Evolutionary conservation across 495 filamentous ascomycete genomes (phyloP), one percentile per base, ranked within the genome.

Genomic region (Lophiotrema nucula): DNA sequence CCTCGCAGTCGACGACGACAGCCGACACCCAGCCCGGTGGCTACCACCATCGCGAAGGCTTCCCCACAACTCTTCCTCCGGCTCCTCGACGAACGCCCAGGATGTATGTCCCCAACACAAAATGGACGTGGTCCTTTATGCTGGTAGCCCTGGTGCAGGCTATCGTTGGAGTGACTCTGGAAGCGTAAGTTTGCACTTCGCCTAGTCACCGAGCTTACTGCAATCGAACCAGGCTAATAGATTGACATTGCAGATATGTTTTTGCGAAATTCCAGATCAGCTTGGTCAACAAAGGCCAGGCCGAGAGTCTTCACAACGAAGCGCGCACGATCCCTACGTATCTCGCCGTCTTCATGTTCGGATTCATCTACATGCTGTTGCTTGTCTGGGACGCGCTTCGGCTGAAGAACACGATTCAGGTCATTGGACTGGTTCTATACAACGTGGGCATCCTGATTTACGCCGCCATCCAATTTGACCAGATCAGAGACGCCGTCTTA

Each of bases 351-450:
- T 95, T 97, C 74, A 95, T 96, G 69, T 96, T 98, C 72, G 93
- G 89, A 48, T 96, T 95, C 73, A 68, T 98, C 51, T 98, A 97
- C 74, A 84, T 96, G 65, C 70, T 97, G 4, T 70, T 93, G 27
- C 76, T 98, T 22, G 86, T 93, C 13, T 97, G 89, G 74, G 93
- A 98, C 79, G 92, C 95, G 2, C 76, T 98, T 56, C 84, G 90
- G 44, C 75, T 92, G 67, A 96, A 96, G 76, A 98, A 98, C 74
- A 98, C 93, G 13, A 98, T 98, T 80, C 93, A 98, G 72, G 79
- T 98, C 69, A 97, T 98, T 65, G 95, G 93, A 26, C 77, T 98
- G 16, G 97, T 92, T 73, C 64, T 92, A 28, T 95, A 91, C 73
- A 96, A 98, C 72, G 66, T 92, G 25, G 92, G 88, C 10, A 83